Evolutionary conservation across 106 monocot genomes (phyloP).

Genomic region (Dioscorea dumetorum): DNA sequence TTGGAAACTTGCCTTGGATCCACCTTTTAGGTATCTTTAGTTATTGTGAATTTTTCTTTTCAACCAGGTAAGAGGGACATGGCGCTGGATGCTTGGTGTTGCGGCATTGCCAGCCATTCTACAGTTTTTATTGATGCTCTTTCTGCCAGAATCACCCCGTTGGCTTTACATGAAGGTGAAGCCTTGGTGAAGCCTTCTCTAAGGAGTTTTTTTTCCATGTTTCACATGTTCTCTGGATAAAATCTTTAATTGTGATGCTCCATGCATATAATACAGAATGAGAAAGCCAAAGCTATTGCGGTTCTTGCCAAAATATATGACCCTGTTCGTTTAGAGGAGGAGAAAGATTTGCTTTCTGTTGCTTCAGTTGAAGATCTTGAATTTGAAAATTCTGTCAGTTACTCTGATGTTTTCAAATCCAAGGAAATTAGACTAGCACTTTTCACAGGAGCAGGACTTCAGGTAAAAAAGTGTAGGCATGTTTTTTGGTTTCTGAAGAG

Average conservation of each 20-base stretch:
- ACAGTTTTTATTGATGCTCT: constrained; percentile 68
- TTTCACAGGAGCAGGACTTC: constrained; percentile 73
- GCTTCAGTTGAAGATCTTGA: constrained; percentile 31
- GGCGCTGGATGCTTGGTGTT: constrained; percentile 87
- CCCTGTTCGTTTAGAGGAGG: constrained; percentile 52
- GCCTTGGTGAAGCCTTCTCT: constrained; percentile 13
- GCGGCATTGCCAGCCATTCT: constrained; percentile 66
- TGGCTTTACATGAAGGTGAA: constrained; percentile 64
- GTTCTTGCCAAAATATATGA: constrained; percentile 70
- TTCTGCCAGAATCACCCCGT: constrained; percentile 72
- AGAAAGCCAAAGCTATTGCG: constrained; percentile 47
- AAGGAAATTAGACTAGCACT: constrained; percentile 74
- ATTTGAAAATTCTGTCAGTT: constrained; percentile 21
- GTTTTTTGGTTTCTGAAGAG: background rate
- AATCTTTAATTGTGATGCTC: too few relatives aligned
- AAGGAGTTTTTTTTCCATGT: too few relatives aligned
- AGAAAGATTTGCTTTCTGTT: constrained; percentile 47
- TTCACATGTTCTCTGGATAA: too few relatives aligned
- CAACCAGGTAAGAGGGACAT: constrained; percentile 60
- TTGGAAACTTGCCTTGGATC: too few relatives aligned
- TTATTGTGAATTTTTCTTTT: too few relatives aligned
- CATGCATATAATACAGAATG: constrained; percentile 26
- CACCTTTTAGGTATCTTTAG: too few relatives aligned
- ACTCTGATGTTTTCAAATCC: constrained; percentile 53
- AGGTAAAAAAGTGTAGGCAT: constrained; percentile 30